Percentiles rank a stretch among this genome's conserved stretches.
phyloP scores from a whole-genome alignment of 148 eudicot genomes.

The Fagopyrum tataricum region DNA sequence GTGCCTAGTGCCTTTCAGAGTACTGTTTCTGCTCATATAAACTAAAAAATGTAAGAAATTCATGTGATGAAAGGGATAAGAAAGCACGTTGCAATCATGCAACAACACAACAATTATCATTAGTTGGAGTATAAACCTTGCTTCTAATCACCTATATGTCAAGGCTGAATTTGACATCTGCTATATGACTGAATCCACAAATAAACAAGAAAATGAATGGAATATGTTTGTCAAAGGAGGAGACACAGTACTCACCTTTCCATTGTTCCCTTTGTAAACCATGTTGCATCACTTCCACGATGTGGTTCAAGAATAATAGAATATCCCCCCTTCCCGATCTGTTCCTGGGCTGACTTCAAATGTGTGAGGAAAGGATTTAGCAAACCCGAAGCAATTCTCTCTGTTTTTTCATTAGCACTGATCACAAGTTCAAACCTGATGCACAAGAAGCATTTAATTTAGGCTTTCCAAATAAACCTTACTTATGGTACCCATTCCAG shows the following conservation, averaged over 20 bases:
- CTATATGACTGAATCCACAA: neutral
- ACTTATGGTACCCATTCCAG: neutral
- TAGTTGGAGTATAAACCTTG: neutral
- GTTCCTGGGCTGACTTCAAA: constrained; percentile 86
- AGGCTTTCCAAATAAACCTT: neutral
- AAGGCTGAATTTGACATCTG: neutral
- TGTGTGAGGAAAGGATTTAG: constrained; percentile 86
- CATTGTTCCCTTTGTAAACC: constrained; percentile 96
- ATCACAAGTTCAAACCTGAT: constrained; percentile 88
- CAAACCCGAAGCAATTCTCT: constrained; percentile 92
- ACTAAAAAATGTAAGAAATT: neutral
- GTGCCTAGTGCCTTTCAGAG: too few relatives aligned
- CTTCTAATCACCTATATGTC: neutral
- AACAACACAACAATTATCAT: neutral
- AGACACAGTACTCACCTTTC: constrained; percentile 51
- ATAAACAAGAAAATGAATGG: neutral
- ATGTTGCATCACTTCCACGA: constrained; percentile 40
- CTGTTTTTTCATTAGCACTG: constrained; percentile 69
- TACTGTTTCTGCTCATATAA: neutral
- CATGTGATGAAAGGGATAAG: neutral
- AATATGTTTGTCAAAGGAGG: neutral
- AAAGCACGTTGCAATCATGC: neutral
- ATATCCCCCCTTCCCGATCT: constrained; percentile 95
- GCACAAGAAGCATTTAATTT: constrained; percentile 17
- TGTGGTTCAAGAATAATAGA: constrained; percentile 75